Conservation (phyloP, 2,329 filamentous ascomycete genomes). For the Cordyceps pruinosa region DNA sequence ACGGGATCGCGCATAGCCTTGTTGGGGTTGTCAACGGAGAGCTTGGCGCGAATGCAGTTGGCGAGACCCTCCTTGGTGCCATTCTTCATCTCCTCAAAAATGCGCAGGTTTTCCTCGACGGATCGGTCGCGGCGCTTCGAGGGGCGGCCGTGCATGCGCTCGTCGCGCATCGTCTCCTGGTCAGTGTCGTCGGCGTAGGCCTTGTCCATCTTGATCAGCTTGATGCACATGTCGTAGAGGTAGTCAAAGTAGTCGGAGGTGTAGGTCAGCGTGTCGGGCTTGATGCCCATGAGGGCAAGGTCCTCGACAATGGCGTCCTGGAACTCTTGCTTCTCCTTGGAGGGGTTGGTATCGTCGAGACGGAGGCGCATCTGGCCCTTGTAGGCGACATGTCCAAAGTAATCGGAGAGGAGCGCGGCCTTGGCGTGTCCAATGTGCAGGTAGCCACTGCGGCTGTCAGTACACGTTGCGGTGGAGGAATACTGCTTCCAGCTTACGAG, state of each 20-base stretch:
- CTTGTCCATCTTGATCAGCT: constrained; percentile 77
- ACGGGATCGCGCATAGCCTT: constrained; percentile 95
- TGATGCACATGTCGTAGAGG: constrained; percentile 77
- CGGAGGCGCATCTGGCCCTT: constrained; percentile 84
- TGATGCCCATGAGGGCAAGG: constrained; percentile 83
- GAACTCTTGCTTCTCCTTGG: constrained; percentile 95
- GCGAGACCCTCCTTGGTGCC: constrained; percentile 70
- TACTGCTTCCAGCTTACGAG: constrained; percentile 48
- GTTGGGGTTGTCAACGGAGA: constrained; percentile 86
- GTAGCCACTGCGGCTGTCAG: constrained; percentile 52
- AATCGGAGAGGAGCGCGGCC: constrained; percentile 87
- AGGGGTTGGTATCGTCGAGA: constrained; percentile 95
- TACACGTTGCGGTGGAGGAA: constrained; percentile 1
- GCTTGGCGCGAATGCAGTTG: constrained; percentile 93
- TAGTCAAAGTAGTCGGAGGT: constrained; percentile 95
- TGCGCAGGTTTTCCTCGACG: constrained; percentile 76
- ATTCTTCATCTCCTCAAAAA: constrained; percentile 90
- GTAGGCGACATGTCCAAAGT: constrained; percentile 91
- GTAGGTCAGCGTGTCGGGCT: constrained; percentile 78
- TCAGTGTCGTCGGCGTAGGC: constrained; percentile 95
- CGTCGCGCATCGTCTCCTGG: constrained; percentile 76
- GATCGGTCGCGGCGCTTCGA: constrained; percentile 73
- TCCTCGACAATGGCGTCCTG: constrained; percentile 92
- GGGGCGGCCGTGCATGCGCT: constrained; percentile 77
- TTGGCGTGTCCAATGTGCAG: constrained; percentile 96